These are phyloP conservation scores for Plicaturopsis crispa DNA, from an alignment of 768 basidiomycete species.

Conservation along the genomic window DNA sequence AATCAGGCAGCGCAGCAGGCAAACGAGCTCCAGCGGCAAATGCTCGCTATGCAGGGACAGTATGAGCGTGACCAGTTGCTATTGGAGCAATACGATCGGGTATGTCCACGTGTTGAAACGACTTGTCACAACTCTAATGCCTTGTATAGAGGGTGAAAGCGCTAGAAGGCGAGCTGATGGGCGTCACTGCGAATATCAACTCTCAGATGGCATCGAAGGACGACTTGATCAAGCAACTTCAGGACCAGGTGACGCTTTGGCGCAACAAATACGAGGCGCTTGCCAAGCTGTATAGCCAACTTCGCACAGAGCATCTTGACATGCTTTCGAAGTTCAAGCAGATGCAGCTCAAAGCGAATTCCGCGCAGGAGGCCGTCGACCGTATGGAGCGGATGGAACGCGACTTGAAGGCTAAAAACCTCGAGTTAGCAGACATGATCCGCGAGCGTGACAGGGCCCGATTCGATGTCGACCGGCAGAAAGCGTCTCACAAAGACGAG, in stretches of 20 bases:
- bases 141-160: constrained; percentile 81
- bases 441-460: constrained; percentile 93
- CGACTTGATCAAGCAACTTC: constrained; percentile 89
- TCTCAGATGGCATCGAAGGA: constrained; percentile 90
- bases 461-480: constrained; percentile 91
- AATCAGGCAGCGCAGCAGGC: constrained; percentile 71
- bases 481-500: constrained; percentile 93
- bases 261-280: constrained; percentile 98
- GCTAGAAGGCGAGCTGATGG: constrained; percentile 80
- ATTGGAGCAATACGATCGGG: constrained; percentile 94
- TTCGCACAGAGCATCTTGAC: constrained; percentile 94
- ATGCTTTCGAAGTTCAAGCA: constrained; percentile 97
- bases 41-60: constrained; percentile 91
- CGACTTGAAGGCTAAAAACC: constrained; percentile 96
- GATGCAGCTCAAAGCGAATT: constrained; percentile 95
- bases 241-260: constrained; percentile 96
- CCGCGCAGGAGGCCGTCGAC: constrained; percentile 96
- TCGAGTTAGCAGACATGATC: constrained; percentile 98
- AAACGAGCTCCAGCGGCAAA: constrained; percentile 80
- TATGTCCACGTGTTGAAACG: constrained; percentile 28
- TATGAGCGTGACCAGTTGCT: constrained; percentile 98
- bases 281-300: constrained; percentile 96
- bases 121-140: constrained; percentile 6
- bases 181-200: constrained; percentile 66
- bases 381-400: constrained; percentile 99